Percentiles rank a stretch among this genome's conserved stretches.
Conservation (phyloP, 352 stramenopile species). For the Pythium plurisporium region DNA sequence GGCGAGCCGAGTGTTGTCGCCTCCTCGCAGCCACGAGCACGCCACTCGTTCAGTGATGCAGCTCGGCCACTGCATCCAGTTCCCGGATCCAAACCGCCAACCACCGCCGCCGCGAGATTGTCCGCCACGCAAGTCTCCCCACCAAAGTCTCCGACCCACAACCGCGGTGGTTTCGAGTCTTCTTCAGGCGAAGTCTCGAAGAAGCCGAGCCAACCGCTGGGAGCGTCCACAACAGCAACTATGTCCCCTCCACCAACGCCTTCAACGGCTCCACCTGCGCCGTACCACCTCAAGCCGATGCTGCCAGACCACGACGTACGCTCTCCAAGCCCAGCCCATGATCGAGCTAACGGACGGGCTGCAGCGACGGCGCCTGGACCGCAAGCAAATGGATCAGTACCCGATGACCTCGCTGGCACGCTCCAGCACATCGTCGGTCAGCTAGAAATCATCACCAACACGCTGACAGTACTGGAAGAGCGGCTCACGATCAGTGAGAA, state of each 20-base stretch:
- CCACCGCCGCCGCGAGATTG: too few species aligned
- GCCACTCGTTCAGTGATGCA: background rate
- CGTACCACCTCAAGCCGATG: constrained; percentile 32
- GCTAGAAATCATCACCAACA: constrained; percentile 86
- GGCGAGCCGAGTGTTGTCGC: constrained; percentile 25
- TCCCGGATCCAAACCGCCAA: too few species aligned
- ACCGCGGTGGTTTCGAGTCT: constrained; percentile 4
- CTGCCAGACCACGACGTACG: constrained; percentile 28
- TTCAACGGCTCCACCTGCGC: constrained; percentile 28
- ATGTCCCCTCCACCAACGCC: constrained; percentile 35
- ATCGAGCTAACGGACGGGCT: constrained; percentile 9
- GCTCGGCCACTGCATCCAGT: background rate
- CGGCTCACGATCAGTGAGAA: constrained; percentile 83
- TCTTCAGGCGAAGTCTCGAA: constrained; percentile 12
- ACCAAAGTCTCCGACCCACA: background rate
- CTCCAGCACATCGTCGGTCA: constrained; percentile 89
- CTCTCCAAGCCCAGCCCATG: constrained; percentile 12
- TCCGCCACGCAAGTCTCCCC: too few species aligned
- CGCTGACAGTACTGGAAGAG: constrained; percentile 79
- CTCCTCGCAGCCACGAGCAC: background rate
- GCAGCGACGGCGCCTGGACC: background rate
- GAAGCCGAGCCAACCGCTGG: background rate
- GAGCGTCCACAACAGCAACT: background rate
- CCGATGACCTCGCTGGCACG: constrained; percentile 43
- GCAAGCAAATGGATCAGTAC: background rate